Conservation (phyloP, 2,329 filamentous ascomycete species). For the Phoma sp. region DNA sequence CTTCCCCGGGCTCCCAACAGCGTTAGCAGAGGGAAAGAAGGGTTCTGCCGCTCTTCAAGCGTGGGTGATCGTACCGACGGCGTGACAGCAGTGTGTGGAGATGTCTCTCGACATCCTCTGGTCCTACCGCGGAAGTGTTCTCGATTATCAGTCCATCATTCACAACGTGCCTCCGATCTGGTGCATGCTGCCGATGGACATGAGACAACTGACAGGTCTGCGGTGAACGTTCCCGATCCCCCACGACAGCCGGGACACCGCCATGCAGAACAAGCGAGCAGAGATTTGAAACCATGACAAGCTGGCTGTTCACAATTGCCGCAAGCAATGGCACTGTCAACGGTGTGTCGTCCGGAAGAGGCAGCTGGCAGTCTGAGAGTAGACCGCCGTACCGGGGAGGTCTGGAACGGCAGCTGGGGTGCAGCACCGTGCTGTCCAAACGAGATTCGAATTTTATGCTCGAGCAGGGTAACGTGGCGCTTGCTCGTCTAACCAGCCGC, state of each 20-base stretch:
- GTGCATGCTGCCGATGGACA: conserved; percentile 15
- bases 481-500: conserved; percentile 38
- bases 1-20: conserved; percentile 1
- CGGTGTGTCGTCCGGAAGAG: conserved; percentile 31
- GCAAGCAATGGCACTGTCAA: conserved; percentile 28
- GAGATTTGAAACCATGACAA: conserved; percentile 35
- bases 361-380: conserved; percentile 34
- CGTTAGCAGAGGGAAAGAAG: conserved; percentile 8
- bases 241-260: conserved; percentile 3
- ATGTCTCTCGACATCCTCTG: background rate
- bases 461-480: conserved; percentile 27
- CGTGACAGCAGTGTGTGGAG: conserved; percentile 17
- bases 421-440: conserved; percentile 27
- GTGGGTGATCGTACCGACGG: conserved; percentile 13
- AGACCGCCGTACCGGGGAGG: conserved; percentile 26
- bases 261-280: conserved; percentile 10
- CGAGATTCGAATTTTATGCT: conserved; percentile 43
- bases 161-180: conserved; percentile 11
- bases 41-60: background rate
- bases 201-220: conserved; percentile 25
- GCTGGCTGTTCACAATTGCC: conserved; percentile 30
- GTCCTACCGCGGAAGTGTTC: conserved; percentile 10
- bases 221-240: conserved; percentile 18
- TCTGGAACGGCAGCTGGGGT: conserved; percentile 32
- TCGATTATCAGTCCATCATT: conserved; percentile 15